Percentiles rank a stretch among this genome's conserved stretches.
Evolutionary conservation across 352 stramenopile genomes (phyloP).

Genomic region (Ochromonadaceae sp.): DNA sequence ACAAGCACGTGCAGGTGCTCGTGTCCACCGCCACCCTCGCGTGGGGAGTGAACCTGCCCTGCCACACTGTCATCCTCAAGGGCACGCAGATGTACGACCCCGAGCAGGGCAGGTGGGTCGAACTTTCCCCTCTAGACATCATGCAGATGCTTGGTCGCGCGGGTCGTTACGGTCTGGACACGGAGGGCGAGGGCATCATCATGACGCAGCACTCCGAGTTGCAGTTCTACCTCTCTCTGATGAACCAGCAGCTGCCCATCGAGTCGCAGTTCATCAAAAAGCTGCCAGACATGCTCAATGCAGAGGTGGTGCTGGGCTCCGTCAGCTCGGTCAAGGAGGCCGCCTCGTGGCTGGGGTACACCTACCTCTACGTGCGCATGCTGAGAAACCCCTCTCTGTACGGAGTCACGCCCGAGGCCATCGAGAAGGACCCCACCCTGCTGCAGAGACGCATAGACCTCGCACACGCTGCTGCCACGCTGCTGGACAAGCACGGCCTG

Average conservation of each 20-base stretch:
- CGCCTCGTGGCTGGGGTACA: constrained; percentile 96
- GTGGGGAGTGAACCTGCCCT: constrained; percentile 98
- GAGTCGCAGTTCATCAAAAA: constrained; percentile 88
- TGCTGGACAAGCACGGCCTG: constrained; percentile 90
- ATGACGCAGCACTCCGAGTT: constrained; percentile 96
- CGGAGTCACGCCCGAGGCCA: constrained; percentile 63
- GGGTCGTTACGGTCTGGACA: constrained; percentile 44
- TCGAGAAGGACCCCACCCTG: constrained; percentile 75
- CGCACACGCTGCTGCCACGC: constrained; percentile 80
- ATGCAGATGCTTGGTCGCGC: constrained; percentile 93
- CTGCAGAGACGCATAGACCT: constrained; percentile 86
- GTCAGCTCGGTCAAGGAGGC: constrained; percentile 82
- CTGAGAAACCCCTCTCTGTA: constrained; percentile 91
- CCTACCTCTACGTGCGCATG: constrained; percentile 99
- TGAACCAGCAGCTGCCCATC: constrained; percentile 98
- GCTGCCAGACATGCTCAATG: constrained; percentile 95
- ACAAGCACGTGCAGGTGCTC: constrained; percentile 87
- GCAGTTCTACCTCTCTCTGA: constrained; percentile 97
- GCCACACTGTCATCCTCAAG: constrained; percentile 99
- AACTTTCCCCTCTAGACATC: constrained; percentile 94
- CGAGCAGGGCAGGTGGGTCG: constrained; percentile 88
- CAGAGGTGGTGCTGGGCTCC: constrained; percentile 92
- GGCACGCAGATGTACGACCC: constrained; percentile 99
- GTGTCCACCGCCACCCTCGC: constrained; percentile 95
- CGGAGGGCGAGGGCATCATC: constrained; percentile 93